Evolutionary conservation across 306 rosid species (phyloP).

Genomic region (Cucurbita argyrosperma): DNA sequence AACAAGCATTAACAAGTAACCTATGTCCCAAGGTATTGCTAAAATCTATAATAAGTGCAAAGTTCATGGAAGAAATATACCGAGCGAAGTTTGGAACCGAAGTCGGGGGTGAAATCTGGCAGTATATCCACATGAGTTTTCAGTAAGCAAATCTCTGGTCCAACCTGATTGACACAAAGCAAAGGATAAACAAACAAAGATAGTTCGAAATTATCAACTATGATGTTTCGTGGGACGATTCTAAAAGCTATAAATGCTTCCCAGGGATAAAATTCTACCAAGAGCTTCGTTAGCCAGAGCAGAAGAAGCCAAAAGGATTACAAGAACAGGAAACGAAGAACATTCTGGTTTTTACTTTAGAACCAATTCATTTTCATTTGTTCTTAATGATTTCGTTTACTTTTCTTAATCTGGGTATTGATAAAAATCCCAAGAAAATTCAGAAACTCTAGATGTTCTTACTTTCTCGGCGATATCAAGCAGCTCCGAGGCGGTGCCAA

Average conservation of each 20-base stretch:
- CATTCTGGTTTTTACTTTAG: neutral
- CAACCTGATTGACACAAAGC: slow-evolving; percentile 35
- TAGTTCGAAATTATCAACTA: neutral
- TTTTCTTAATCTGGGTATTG: neutral
- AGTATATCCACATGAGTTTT: slow-evolving; percentile 91
- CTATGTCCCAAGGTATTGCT: neutral
- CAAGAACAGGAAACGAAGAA: neutral
- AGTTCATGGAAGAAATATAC: slow-evolving; percentile 18
- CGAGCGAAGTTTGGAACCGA: slow-evolving; percentile 66
- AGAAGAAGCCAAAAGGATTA: neutral
- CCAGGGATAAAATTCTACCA: neutral
- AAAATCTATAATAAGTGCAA: neutral
- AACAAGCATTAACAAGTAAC: neutral
- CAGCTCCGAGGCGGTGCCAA: slow-evolving; percentile 65
- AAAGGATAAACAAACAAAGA: neutral
- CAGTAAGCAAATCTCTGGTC: slow-evolving; percentile 86
- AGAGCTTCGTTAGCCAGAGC: neutral
- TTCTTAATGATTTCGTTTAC: neutral
- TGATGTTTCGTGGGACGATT: neutral
- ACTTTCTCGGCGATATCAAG: slow-evolving; percentile 77
- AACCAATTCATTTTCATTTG: neutral
- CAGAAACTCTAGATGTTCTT: neutral
- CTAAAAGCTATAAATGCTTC: neutral
- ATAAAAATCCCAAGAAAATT: neutral
- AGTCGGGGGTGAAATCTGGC: slow-evolving; percentile 82